Base-by-base conservation (phyloP, 768 basidiomycete species). In the Leccinum truebloodii region DNA sequence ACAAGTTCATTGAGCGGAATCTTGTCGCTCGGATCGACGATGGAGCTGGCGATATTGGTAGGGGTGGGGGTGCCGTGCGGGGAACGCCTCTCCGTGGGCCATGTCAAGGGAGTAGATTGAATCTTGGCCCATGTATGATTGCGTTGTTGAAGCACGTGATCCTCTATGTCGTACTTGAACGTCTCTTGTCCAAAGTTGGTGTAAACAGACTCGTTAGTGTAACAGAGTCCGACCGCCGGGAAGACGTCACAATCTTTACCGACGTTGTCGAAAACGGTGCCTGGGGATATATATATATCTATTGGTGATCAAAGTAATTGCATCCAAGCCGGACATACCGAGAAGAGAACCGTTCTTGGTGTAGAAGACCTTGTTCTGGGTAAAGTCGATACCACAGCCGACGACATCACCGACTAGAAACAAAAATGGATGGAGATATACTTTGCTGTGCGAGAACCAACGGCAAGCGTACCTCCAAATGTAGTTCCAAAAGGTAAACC, bases 331-430 rank as follows among this genome's bases (percentile, higher is more conserved):
- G 16, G 20, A 44, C 65, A 24, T 68, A 89, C 91, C 87, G 50
- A 94, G 79, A 63, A 86, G 79, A 16, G 78, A 73, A 13, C 93
- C 92, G 60, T 96, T 96, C 78, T 90, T 94, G 32, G 95, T 97
- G 72, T 89, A 97, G 75, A 98, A 97, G 0, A 86, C 87, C 58
- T 82, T 81, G 59, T 90, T 82, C 20, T 83, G 85, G 49, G 86
- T 87, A 69, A 94, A 97, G 74, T 98, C 94, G 60, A 98, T 82
- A 1, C 96, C 96, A 68, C 94, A 96, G 12, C 96, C 96, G 60
- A 99, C 82, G 26, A 88, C 76, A 71, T 99, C 96, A 8, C 89
- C 90, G 49, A 86, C 94, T 95, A 60, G 52, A 48, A 50, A 20
- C 9, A 59, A 54, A 63, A 55, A 52, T 35, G 57, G 57, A 65